These are phyloP conservation scores for Sporothrix protearum DNA, from an alignment of 2,329 filamentous ascomycete species.

Conservation along the genomic window DNA sequence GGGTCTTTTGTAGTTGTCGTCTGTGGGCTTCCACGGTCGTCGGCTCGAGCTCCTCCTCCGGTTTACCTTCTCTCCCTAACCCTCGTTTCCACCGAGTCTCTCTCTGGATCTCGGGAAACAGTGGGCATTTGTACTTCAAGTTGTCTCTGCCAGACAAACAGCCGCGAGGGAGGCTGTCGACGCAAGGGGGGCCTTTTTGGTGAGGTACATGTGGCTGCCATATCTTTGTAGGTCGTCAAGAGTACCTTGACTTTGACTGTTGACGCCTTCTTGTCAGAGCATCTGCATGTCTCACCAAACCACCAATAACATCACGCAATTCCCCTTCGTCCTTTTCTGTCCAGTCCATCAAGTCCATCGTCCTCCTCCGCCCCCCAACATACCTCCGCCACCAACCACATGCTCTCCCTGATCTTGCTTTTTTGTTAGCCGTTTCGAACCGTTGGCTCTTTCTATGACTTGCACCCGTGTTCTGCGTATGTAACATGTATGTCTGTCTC, in stretches of 20 bases:
- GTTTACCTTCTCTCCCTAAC: not conserved
- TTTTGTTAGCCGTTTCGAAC: not conserved
- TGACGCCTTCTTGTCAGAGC: not conserved
- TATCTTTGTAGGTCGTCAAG: not conserved
- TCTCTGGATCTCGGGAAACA: conserved; percentile 3
- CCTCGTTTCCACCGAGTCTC: not conserved
- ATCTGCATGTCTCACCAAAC: not conserved
- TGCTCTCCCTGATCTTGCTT: not conserved
- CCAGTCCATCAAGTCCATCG: no score
- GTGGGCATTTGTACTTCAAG: not conserved
- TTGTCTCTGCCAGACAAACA: not conserved
- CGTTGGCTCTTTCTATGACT: no score
- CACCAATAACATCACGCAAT: not conserved
- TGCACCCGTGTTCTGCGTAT: not conserved
- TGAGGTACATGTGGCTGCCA: not conserved
- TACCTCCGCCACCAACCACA: conserved; percentile 9
- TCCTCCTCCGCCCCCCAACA: no score
- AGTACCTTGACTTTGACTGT: not conserved
- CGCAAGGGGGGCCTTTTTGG: not conserved
- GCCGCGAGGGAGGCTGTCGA: not conserved
- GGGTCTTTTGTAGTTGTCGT: not conserved
- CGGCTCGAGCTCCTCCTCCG: not conserved
- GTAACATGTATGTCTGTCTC: no score
- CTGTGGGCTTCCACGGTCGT: not conserved
- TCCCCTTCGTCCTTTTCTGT: not conserved